Evolutionary conservation across 352 stramenopile genomes (phyloP).

Genomic region (Thalassiosira mediterranea): DNA sequence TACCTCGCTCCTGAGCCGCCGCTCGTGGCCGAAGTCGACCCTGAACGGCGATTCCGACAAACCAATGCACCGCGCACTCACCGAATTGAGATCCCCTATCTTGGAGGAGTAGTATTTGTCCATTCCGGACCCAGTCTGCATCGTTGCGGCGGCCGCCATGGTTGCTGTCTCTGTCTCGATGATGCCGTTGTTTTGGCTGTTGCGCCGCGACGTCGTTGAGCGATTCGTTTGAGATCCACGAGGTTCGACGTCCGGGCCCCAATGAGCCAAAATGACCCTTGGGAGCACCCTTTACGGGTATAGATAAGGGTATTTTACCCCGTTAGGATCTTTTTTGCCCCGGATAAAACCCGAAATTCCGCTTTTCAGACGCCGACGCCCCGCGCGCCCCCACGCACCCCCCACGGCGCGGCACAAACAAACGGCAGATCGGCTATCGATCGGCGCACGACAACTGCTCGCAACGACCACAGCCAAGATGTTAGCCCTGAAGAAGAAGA

Average conservation of each 20-base stretch:
- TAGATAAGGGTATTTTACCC: constrained; percentile 15
- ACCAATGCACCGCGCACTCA: too few relatives aligned
- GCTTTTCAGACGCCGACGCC: neutral
- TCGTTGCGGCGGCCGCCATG: constrained; percentile 94
- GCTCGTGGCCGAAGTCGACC: too few relatives aligned
- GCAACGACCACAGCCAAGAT: too few relatives aligned
- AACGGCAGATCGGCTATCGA: too few relatives aligned
- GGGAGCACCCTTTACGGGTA: constrained; percentile 12
- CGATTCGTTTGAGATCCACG: constrained; percentile 63
- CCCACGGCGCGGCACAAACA: too few relatives aligned
- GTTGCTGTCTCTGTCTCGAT: constrained; percentile 91
- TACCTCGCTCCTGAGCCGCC: too few relatives aligned
- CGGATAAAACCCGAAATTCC: too few relatives aligned
- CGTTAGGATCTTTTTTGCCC: constrained; percentile 15
- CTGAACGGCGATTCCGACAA: too few relatives aligned
- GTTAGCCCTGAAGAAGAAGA: too few relatives aligned
- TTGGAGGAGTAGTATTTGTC: constrained; percentile 77
- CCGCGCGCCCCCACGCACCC: too few relatives aligned
- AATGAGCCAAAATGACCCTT: constrained; percentile 69
- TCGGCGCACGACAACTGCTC: too few relatives aligned
- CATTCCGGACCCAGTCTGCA: constrained; percentile 51
- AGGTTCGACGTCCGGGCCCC: constrained; percentile 82
- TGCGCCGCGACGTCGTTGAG: constrained; percentile 1
- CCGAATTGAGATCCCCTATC: constrained; percentile 68
- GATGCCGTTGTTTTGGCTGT: constrained; percentile 38